phyloP scores from a whole-genome alignment of 73 alveolate genomes.

The Halteria grandinella region DNA sequence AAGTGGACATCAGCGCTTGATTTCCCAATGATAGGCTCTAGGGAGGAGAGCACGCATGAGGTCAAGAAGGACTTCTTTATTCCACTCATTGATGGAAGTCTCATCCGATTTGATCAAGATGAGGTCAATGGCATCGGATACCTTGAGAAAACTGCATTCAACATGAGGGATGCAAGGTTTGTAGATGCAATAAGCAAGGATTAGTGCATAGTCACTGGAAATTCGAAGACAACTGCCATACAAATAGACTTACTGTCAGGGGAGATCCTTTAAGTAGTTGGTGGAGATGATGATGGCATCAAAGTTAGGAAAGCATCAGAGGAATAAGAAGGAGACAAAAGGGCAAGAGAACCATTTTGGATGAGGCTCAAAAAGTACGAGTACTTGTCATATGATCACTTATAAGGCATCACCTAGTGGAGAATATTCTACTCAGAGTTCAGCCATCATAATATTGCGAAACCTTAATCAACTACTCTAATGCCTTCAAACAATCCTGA shows the following conservation, averaged over 20 bases:
- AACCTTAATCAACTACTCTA: neutral
- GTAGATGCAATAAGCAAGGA: slow-evolving; percentile 4
- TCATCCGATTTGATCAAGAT: slow-evolving; percentile 31
- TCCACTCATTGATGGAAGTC: slow-evolving; percentile 43
- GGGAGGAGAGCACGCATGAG: neutral
- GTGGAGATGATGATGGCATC: slow-evolving; percentile 28
- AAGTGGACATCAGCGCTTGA: slow-evolving; percentile 11
- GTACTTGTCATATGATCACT: slow-evolving; percentile 22
- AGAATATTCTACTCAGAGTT: slow-evolving; percentile 23
- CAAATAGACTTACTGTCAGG: slow-evolving; percentile 27
- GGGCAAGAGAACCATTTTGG: slow-evolving; percentile 24
- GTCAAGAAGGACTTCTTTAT: slow-evolving; percentile 14
- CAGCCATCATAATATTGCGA: neutral
- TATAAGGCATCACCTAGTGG: slow-evolving; percentile 26
- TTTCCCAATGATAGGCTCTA: slow-evolving; percentile 35
- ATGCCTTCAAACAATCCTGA: neutral
- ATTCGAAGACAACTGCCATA: slow-evolving; percentile 40
- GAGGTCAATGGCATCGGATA: slow-evolving; percentile 1
- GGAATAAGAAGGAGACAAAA: neutral
- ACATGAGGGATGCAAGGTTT: slow-evolving; percentile 20
- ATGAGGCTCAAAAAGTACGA: slow-evolving; percentile 27
- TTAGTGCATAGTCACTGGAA: slow-evolving; percentile 28
- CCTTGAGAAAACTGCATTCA: slow-evolving; percentile 29
- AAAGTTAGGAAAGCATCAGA: neutral
- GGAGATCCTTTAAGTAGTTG: slow-evolving; percentile 21